Conservation (phyloP, 306 rosid species). For the Fragaria vesca region DNA sequence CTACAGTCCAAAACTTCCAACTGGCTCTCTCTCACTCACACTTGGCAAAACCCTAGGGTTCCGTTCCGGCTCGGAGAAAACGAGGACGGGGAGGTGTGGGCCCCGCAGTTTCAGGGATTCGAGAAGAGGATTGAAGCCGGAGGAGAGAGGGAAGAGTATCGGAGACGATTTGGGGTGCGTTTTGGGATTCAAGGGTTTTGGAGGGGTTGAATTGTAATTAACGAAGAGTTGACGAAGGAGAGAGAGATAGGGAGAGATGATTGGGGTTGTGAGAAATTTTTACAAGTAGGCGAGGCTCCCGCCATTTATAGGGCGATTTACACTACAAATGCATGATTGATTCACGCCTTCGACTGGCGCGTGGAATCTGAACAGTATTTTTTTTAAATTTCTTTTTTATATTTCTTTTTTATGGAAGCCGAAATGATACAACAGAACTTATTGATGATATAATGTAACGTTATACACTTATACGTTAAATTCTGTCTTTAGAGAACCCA, state of each 20-base stretch:
- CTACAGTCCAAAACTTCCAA: constrained; percentile 31
- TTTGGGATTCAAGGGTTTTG: constrained; percentile 35
- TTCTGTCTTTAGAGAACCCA: too few relatives aligned
- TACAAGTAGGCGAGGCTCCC: constrained; percentile 32
- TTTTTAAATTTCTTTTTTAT: too few relatives aligned
- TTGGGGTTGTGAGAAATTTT: constrained; percentile 39
- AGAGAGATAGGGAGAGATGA: constrained; percentile 15
- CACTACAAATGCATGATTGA: constrained; percentile 12
- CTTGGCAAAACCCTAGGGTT: constrained; percentile 51
- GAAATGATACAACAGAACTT: not conserved
- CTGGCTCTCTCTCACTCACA: constrained; percentile 25
- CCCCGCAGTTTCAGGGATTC: constrained; percentile 41
- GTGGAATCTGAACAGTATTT: constrained; percentile 22
- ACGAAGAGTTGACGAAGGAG: constrained; percentile 22
- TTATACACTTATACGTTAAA: too few relatives aligned
- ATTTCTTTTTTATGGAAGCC: too few relatives aligned
- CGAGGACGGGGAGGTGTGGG: not conserved
- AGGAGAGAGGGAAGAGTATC: not conserved
- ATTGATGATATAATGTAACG: not conserved
- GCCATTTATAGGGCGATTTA: constrained; percentile 50
- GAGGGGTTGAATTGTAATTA: constrained; percentile 38
- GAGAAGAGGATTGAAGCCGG: not conserved
- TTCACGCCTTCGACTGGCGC: constrained; percentile 33
- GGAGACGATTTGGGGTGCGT: constrained; percentile 21
- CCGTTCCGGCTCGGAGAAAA: not conserved